Evolutionary conservation across 805 yeast species (phyloP).

Genomic region (Candida broadrunensis): DNA sequence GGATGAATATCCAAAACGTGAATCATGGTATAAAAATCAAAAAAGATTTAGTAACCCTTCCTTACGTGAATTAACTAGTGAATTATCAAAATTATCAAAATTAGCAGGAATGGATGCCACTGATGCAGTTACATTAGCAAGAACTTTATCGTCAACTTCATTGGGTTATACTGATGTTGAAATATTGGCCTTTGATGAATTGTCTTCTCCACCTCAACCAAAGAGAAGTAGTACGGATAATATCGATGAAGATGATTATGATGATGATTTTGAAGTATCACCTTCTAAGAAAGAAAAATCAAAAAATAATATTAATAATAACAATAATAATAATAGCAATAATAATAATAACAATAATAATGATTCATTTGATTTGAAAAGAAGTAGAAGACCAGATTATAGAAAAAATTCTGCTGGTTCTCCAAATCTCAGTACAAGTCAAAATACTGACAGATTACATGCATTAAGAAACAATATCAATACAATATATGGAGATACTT

Average conservation of each 20-base stretch:
- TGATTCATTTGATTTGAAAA: constrained; percentile 27
- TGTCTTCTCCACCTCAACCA: constrained; percentile 18
- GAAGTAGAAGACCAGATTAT: constrained; percentile 41
- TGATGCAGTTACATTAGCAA: constrained; percentile 80
- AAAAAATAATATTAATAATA: neutral
- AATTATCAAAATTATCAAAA: constrained; percentile 69
- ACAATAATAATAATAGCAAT: constrained; percentile 2
- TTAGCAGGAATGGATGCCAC: constrained; percentile 75
- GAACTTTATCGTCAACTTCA: constrained; percentile 71
- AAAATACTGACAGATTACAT: constrained; percentile 18
- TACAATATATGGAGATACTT: constrained; percentile 1
- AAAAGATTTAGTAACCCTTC: constrained; percentile 51
- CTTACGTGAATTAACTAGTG: constrained; percentile 67
- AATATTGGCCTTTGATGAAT: constrained; percentile 37
- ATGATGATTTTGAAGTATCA: neutral
- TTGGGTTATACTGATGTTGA: constrained; percentile 56
- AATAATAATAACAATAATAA: constrained; percentile 3
- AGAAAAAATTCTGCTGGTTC: constrained; percentile 22
- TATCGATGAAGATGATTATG: constrained; percentile 2
- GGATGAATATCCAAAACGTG: constrained; percentile 4
- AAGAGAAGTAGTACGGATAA: neutral
- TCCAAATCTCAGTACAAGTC: constrained; percentile 5
- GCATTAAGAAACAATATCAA: constrained; percentile 16
- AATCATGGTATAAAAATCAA: constrained; percentile 6
- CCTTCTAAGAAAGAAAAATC: constrained; percentile 16